These are phyloP conservation scores for Stenocarpella maydis DNA, from an alignment of 2,329 filamentous ascomycete species.

Conservation along the genomic window DNA sequence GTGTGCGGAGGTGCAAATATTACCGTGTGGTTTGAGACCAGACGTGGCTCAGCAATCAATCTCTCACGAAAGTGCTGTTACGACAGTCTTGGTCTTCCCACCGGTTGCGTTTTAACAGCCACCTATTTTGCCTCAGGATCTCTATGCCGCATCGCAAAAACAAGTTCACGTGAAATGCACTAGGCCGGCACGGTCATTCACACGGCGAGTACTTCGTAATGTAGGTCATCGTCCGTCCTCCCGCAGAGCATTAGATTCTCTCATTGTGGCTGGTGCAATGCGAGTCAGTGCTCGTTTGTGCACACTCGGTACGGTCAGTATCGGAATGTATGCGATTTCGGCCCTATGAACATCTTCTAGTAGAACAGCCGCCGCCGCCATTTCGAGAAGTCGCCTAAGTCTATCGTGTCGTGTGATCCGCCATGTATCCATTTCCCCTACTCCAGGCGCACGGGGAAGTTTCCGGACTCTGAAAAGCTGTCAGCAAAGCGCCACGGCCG, in stretches of 20 bases:
- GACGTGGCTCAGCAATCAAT: not conserved
- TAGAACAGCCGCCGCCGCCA: slow-evolving; percentile 23
- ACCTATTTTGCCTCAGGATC: not conserved
- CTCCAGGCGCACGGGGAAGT: slow-evolving; percentile 73
- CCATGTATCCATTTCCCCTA: slow-evolving; percentile 46
- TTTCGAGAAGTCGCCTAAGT: slow-evolving; percentile 28
- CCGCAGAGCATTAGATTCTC: not conserved
- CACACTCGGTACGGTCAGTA: not conserved
- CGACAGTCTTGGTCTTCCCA: not conserved
- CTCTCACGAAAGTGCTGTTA: not conserved
- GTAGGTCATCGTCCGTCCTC: no score
- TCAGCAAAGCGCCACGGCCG: slow-evolving; percentile 36
- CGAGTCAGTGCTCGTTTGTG: not conserved
- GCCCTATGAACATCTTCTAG: slow-evolving; percentile 40
- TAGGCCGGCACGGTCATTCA: not conserved
- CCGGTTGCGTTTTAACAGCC: no score
- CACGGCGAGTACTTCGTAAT: not conserved
- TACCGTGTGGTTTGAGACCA: not conserved
- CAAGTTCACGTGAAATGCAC: not conserved
- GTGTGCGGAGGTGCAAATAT: not conserved
- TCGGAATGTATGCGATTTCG: slow-evolving; percentile 33
- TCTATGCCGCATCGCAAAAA: not conserved
- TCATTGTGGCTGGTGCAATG: not conserved
- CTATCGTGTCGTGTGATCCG: slow-evolving; percentile 28
- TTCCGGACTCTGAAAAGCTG: slow-evolving; percentile 62